These are phyloP conservation scores for Penicillium sp. DNA, from an alignment of 2,329 filamentous ascomycete genomes.

Conservation along the genomic window DNA sequence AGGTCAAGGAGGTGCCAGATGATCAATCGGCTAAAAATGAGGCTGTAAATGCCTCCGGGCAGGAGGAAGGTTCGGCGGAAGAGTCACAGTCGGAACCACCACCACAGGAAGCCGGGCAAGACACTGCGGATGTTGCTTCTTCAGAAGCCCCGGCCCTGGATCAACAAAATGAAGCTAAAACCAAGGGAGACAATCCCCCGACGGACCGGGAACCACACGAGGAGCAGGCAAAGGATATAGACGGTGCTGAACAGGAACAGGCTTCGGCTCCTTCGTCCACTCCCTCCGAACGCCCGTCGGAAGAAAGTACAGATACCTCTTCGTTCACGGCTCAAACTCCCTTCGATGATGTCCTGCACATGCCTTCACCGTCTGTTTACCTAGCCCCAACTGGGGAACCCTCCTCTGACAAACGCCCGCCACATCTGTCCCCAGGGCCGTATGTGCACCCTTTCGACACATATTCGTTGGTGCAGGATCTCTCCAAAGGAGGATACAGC, in stretches of 20 bases:
- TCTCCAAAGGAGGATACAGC: constrained; percentile 63
- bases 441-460: constrained; percentile 97
- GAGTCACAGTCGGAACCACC: constrained; percentile 6
- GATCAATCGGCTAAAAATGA: constrained; percentile 7
- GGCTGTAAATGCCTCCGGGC: background rate
- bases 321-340: constrained; percentile 13
- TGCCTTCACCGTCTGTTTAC: constrained; percentile 34
- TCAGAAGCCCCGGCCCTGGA: constrained; percentile 7
- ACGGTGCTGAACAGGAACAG: constrained; percentile 11
- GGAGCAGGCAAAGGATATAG: constrained; percentile 14
- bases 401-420: constrained; percentile 43
- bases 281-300: constrained; percentile 6
- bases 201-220: constrained; percentile 19
- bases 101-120: constrained; percentile 8
- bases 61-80: constrained; percentile 5
- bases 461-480: constrained; percentile 74
- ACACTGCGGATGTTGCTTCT: constrained; percentile 7
- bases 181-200: constrained; percentile 8
- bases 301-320: constrained; percentile 15
- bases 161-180: constrained; percentile 11
- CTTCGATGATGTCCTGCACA: constrained; percentile 37
- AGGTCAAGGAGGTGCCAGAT: constrained; percentile 12
- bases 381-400: constrained; percentile 22
- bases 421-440: constrained; percentile 59
- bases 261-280: constrained; percentile 5